Base-by-base conservation (phyloP, 495 filamentous ascomycete genomes). In the Penicillium bovifimosum region DNA sequence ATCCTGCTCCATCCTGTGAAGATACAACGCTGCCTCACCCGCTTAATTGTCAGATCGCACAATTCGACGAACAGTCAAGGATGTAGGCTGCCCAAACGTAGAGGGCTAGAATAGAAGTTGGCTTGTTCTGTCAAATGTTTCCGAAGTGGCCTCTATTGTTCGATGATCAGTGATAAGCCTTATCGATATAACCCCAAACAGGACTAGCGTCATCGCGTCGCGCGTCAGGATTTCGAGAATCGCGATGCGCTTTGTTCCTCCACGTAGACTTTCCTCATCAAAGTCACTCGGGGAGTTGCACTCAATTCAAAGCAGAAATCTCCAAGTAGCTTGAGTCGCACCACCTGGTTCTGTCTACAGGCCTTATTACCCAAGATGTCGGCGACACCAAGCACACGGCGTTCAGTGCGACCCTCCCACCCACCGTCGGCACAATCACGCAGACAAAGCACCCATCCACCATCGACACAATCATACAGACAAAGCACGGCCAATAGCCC, bases 161-260 rank as follows among this genome's bases (percentile, higher is more conserved):
- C 20, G 20, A 24, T 4, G 20, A 24, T 24, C 20, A 24, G 11
- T 13, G 59, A 64, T 64, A 64, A 63, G 56, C 26, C 58, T 65
- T 65, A 65, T 65, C 61, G 50, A 20, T 63, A 49, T 61, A 64
- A 46, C 66, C 60, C 20, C 11, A 54, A 73, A 65, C n/a, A 0
- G 62, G 64, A 44, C 62, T 71, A 73, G 68, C 58, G 59, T 28
- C 4, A 56, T 60, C 64, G 64, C 68, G 68, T 68, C 66, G 64
- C 69, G 69, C 61, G 39, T 57, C 32, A 10, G 49, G 48, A 56
- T 58, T 50, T 58, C 52, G 38, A 50, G 41, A 35, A 47, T 58
- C 52, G 38, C 47, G 41, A 35, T 49, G 34, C 35, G 48, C 57
- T 47, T 53, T 35, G 42, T 46, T 45, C 9, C 3, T 26, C 2